These are phyloP conservation scores for Rugosomyces carneus DNA, from an alignment of 1,284 basidiomycete genomes.

Conservation along the genomic window DNA sequence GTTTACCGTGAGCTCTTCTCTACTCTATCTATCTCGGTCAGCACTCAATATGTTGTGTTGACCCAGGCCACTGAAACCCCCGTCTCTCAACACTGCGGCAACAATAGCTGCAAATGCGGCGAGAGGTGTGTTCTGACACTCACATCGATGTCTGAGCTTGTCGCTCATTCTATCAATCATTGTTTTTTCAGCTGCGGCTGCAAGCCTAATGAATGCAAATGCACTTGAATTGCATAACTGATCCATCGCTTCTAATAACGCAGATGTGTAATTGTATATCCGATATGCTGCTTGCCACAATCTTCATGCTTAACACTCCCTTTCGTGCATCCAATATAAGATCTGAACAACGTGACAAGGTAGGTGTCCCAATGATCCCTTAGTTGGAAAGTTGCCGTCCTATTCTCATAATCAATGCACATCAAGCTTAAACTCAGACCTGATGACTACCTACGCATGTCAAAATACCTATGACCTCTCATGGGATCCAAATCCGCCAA, in stretches of 20 bases:
- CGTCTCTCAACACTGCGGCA: conserved; percentile 45
- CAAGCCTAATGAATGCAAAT: conserved; percentile 58
- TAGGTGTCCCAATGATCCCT: background rate
- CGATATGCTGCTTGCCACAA: background rate
- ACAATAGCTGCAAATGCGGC: conserved; percentile 45
- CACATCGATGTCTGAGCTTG: background rate
- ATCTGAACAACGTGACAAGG: background rate
- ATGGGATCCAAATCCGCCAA: conserved; percentile 55
- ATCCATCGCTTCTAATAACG: background rate
- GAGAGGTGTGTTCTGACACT: conserved; percentile 31
- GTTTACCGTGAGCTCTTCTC: conserved; percentile 26
- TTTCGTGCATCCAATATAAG: background rate
- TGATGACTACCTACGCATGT: conserved; percentile 43
- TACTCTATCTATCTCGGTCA: conserved; percentile 3
- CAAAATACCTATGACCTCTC: conserved; percentile 55
- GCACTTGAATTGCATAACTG: conserved; percentile 18
- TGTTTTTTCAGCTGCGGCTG: conserved; percentile 49
- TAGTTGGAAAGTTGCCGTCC: background rate
- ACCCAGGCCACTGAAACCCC: conserved; percentile 30
- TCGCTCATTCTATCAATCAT: background rate
- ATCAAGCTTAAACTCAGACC: background rate
- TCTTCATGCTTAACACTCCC: too few relatives aligned
- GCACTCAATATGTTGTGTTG: conserved; percentile 1
- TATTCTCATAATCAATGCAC: background rate
- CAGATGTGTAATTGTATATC: background rate